A percentile compares a stretch with the other conserved stretches of the same genome.
Conservation (phyloP, 768 basidiomycete genomes). For the Leccinum longicurvipes region DNA sequence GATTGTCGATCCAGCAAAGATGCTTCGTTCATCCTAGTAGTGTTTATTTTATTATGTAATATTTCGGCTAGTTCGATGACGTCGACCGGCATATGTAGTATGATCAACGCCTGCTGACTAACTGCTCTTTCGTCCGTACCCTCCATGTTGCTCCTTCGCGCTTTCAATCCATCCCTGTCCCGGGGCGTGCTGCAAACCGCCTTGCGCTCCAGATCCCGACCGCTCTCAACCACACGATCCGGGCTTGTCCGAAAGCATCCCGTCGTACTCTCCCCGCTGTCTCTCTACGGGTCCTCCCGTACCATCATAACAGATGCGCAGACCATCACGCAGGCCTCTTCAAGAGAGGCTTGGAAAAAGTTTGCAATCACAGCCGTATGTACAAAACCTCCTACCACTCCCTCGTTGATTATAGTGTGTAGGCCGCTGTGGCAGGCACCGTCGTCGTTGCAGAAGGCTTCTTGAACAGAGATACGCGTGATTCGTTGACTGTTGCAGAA, state of each 20-base stretch:
- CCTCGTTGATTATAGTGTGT: constrained; percentile 3
- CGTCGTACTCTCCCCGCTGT: constrained; percentile 17
- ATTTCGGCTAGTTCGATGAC: constrained; percentile 6
- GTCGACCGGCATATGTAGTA: constrained; percentile 6
- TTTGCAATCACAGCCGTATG: constrained; percentile 55
- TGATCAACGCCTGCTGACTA: constrained; percentile 15
- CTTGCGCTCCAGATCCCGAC: constrained; percentile 15
- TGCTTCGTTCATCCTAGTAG: constrained; percentile 4
- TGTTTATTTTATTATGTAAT: constrained; percentile 3
- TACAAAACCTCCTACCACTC: not conserved
- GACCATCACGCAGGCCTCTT: constrained; percentile 34
- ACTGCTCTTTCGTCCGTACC: not conserved
- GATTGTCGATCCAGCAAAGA: constrained; percentile 56
- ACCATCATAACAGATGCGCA: constrained; percentile 47
- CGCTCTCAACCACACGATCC: constrained; percentile 18
- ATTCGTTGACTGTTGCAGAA: constrained; percentile 58
- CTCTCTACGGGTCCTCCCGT: constrained; percentile 37
- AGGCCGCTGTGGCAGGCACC: constrained; percentile 73
- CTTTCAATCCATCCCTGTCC: constrained; percentile 15
- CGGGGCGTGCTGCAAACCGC: constrained; percentile 22
- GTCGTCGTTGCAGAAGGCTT: constrained; percentile 60
- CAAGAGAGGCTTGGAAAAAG: constrained; percentile 45
- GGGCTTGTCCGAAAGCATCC: constrained; percentile 27
- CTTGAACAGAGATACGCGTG: constrained; percentile 78
- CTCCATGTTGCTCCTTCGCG: constrained; percentile 17